Evolutionary conservation across 164 flowering plant genomes (phyloP).

Genomic region (Chimonanthus salicifolius): DNA sequence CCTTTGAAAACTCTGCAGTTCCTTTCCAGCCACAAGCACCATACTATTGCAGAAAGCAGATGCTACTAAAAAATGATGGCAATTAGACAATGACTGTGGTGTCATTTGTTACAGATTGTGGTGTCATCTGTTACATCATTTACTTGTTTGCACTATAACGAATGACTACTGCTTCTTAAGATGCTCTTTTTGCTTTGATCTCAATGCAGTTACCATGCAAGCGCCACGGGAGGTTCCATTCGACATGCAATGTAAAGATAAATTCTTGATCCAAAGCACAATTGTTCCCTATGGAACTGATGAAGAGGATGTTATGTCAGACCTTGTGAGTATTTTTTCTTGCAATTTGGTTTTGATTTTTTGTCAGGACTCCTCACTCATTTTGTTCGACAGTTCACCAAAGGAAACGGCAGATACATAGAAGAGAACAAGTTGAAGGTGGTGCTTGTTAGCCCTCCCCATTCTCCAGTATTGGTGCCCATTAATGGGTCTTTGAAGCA

Average conservation of each 20-base stretch:
- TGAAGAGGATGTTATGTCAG: slow-evolving; percentile 52
- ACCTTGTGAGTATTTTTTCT: slow-evolving; percentile 34
- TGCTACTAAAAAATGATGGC: too few species aligned
- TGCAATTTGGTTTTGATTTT: slow-evolving; percentile 10
- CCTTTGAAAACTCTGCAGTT: too few species aligned
- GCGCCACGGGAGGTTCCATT: slow-evolving; percentile 48
- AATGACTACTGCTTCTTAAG: too few species aligned
- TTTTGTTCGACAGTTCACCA: slow-evolving; percentile 52
- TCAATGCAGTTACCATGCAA: slow-evolving; percentile 74
- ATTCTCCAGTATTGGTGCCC: slow-evolving; percentile 54
- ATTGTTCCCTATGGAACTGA: slow-evolving; percentile 56
- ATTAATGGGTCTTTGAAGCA: slow-evolving; percentile 25
- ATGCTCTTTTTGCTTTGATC: background rate
- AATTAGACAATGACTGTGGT: too few species aligned
- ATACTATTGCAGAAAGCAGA: too few species aligned
- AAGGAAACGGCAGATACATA: slow-evolving; percentile 47
- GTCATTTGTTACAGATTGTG: too few species aligned
- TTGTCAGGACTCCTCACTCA: too few species aligned
- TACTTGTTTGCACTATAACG: too few species aligned
- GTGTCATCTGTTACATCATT: too few species aligned
- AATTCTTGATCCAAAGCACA: slow-evolving; percentile 80
- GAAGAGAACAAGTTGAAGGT: slow-evolving; percentile 81
- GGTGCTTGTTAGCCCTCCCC: slow-evolving; percentile 44
- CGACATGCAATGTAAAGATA: slow-evolving; percentile 80
- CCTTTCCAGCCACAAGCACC: too few species aligned